Evolutionary conservation across 768 basidiomycete species (phyloP).

Genomic region (Naganishia randhawae): DNA sequence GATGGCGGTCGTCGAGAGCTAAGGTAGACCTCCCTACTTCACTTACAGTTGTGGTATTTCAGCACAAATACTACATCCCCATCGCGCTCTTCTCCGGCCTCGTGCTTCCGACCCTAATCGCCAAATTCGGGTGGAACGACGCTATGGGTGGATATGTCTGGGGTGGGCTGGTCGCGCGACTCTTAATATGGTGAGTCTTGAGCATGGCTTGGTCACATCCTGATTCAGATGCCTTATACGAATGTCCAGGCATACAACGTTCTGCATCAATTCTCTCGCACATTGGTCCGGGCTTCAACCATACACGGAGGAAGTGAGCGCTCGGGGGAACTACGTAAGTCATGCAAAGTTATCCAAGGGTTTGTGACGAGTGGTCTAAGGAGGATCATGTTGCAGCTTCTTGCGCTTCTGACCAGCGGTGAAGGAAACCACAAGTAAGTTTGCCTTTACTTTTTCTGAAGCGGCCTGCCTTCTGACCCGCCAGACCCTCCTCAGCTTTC

Average conservation of each 20-base stretch:
- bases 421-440: slow-evolving; percentile 69
- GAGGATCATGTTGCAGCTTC: slow-evolving; percentile 53
- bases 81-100: slow-evolving; percentile 63
- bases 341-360: background rate
- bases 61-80: slow-evolving; percentile 67
- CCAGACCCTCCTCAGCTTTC: slow-evolving; percentile 35
- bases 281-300: slow-evolving; percentile 79
- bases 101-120: slow-evolving; percentile 59
- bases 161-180: slow-evolving; percentile 63
- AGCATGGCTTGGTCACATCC: slow-evolving; percentile 52
- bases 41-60: slow-evolving; percentile 62
- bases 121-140: slow-evolving; percentile 60
- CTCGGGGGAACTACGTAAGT: slow-evolving; percentile 66
- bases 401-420: slow-evolving; percentile 67
- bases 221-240: slow-evolving; percentile 53
- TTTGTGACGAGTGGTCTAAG: background rate
- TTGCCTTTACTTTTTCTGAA: background rate
- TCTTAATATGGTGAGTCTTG: slow-evolving; percentile 56
- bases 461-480: background rate
- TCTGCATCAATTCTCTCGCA: slow-evolving; percentile 56
- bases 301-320: slow-evolving; percentile 75
- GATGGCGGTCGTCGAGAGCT: background rate
- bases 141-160: slow-evolving; percentile 66
- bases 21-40: no score
- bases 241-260: slow-evolving; percentile 44